These are phyloP conservation scores for Neofusicoccum parvum DNA, from an alignment of 2,329 filamentous ascomycete genomes.

Conservation along the genomic window DNA sequence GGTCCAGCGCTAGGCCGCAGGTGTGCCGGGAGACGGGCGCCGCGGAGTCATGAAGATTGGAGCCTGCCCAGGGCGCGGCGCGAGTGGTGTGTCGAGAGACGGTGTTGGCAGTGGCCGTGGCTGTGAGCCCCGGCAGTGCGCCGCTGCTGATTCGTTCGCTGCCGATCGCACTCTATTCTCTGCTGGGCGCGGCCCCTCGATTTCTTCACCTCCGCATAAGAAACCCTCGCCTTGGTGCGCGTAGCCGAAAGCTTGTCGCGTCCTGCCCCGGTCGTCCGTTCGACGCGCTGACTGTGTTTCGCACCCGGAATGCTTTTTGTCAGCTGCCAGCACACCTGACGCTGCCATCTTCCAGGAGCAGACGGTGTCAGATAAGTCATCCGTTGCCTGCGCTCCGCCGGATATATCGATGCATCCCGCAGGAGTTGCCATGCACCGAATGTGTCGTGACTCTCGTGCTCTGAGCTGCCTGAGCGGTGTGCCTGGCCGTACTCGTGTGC, in stretches of 20 bases:
- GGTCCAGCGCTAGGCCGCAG: not conserved
- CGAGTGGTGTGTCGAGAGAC: not conserved
- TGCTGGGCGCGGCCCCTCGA: not conserved
- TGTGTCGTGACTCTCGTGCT: too few species aligned
- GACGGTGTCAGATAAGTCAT: not conserved
- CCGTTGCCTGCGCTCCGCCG: too few species aligned
- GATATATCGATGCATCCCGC: too few species aligned
- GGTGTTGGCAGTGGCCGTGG: not conserved
- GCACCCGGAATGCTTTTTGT: not conserved
- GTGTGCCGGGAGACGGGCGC: not conserved
- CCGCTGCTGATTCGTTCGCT: not conserved
- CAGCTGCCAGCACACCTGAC: not conserved
- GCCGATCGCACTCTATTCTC: slow-evolving; percentile 3
- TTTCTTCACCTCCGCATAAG: not conserved
- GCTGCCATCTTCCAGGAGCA: too few species aligned
- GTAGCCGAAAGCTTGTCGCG: slow-evolving; percentile 2
- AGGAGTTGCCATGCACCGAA: too few species aligned
- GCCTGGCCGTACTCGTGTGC: too few species aligned
- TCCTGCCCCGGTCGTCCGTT: not conserved
- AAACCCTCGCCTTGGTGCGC: not conserved
- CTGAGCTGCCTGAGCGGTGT: too few species aligned
- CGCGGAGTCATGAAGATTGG: not conserved
- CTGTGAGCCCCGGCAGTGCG: not conserved
- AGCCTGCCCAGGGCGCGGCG: not conserved
- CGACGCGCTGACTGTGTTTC: not conserved